Evolutionary conservation across 2,329 filamentous ascomycete species (phyloP).

Genomic region (Epichloe typhina): DNA sequence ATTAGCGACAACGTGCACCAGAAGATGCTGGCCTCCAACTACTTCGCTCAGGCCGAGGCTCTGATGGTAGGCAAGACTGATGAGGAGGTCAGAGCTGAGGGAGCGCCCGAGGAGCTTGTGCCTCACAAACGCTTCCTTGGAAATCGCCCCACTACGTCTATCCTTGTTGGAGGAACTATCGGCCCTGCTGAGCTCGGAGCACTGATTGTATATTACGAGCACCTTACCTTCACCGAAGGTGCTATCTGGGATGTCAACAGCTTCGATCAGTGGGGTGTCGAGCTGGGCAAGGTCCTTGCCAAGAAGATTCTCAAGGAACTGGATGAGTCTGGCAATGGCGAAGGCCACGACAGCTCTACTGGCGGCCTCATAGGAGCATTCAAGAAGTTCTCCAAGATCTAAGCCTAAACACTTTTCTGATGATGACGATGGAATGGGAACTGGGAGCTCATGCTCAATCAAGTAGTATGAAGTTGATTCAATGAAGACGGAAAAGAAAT

Average conservation of each 20-base stretch:
- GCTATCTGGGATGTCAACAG: conserved; percentile 99
- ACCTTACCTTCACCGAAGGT: conserved; percentile 94
- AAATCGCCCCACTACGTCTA: conserved; percentile 92
- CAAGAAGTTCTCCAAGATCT: conserved; percentile 56
- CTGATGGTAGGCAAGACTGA: conserved; percentile 85
- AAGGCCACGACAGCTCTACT: conserved; percentile 74
- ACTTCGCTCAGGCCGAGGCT: conserved; percentile 78
- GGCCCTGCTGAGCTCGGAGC: conserved; percentile 88
- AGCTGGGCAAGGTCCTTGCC: conserved; percentile 89
- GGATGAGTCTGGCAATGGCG: conserved; percentile 58
- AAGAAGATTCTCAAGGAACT: conserved; percentile 85
- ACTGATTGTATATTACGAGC: conserved; percentile 97
- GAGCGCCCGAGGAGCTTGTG: conserved; percentile 59
- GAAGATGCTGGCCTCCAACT: conserved; percentile 89
- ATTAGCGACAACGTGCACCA: conserved; percentile 88
- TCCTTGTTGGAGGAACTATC: conserved; percentile 80
- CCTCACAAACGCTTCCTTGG: conserved; percentile 99
- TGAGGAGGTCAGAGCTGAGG: conserved; percentile 66
- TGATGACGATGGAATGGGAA: not conserved
- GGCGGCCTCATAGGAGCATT: conserved; percentile 83
- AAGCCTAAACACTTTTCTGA: conserved; percentile 11
- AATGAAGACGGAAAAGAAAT: not conserved
- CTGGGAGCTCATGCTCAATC: no score
- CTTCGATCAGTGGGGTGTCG: conserved; percentile 99
- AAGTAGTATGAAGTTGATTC: not conserved